phyloP scores from a whole-genome alignment of 495 filamentous ascomycete species.

The Baudoinia panamericana region DNA sequence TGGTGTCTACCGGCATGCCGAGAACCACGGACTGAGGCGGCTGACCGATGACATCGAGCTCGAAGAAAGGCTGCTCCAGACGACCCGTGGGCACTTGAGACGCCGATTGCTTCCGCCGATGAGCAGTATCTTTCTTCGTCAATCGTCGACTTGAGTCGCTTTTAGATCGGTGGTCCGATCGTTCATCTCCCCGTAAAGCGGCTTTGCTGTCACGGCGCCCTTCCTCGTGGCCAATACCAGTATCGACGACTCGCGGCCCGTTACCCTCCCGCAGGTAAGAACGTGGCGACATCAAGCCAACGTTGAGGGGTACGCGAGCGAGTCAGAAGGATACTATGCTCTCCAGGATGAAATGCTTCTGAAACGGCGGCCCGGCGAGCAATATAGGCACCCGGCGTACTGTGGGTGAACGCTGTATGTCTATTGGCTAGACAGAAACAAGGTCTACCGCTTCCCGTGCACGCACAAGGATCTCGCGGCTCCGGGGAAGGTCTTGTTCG shows the following conservation, averaged over 20 bases:
- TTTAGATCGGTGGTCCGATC: constrained; percentile 1
- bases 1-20: constrained; percentile 14
- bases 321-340: neutral
- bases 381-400: neutral
- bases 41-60: constrained; percentile 17
- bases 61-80: constrained; percentile 12
- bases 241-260: constrained; percentile 12
- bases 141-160: constrained; percentile 2
- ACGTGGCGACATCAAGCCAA: neutral
- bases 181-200: constrained; percentile 5
- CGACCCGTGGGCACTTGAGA: neutral
- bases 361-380: neutral
- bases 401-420: neutral
- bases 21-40: constrained; percentile 5
- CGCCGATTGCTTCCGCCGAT: constrained; percentile 2
- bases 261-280: constrained; percentile 5
- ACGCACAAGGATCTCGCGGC: neutral
- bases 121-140: constrained; percentile 7
- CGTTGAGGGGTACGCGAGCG: neutral
- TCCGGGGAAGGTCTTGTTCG: neutral
- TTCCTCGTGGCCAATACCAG: constrained; percentile 6
- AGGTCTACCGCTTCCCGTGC: too few relatives aligned
- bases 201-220: constrained; percentile 1
- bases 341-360: neutral
- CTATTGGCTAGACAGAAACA: too few relatives aligned